phyloP scores from a whole-genome alignment of 108 stramenopile genomes.

The Pseudonitzschia multiseries region DNA sequence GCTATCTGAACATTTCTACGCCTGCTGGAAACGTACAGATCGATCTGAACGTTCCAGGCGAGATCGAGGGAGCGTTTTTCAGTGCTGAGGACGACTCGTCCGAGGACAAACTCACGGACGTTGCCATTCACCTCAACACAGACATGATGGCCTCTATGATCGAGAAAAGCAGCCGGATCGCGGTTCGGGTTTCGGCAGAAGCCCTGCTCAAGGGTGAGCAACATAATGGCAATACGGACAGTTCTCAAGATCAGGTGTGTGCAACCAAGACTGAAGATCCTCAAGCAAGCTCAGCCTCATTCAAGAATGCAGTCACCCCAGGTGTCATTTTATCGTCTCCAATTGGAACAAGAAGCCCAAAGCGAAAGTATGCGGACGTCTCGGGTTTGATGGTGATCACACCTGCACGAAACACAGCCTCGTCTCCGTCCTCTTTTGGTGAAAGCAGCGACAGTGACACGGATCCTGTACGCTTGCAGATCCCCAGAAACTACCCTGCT shows the following conservation, averaged over 20 bases:
- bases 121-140: constrained; percentile 69
- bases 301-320: constrained; percentile 12
- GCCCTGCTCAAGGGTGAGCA: constrained; percentile 34
- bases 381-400: constrained; percentile 30
- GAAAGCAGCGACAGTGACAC: constrained; percentile 21
- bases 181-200: constrained; percentile 67
- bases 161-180: constrained; percentile 71
- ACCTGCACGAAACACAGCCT: constrained; percentile 25
- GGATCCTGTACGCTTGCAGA: constrained; percentile 18
- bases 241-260: background rate
- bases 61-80: constrained; percentile 71
- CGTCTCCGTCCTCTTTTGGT: constrained; percentile 26
- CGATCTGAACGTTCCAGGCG: constrained; percentile 73
- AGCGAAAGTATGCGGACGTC: constrained; percentile 30
- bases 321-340: background rate
- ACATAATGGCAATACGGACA: background rate
- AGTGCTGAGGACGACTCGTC: constrained; percentile 35
- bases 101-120: constrained; percentile 51
- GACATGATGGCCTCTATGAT: constrained; percentile 75
- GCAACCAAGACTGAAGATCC: background rate
- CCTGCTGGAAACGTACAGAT: constrained; percentile 64
- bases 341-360: constrained; percentile 19
- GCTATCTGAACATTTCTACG: constrained; percentile 45
- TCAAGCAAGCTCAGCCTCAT: background rate
- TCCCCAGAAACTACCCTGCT: constrained; percentile 20